A percentile compares a stretch with the other conserved stretches of the same genome.
Evolutionary conservation across 148 eudicot genomes (phyloP).

Genomic region (Selenicereus undatus): DNA sequence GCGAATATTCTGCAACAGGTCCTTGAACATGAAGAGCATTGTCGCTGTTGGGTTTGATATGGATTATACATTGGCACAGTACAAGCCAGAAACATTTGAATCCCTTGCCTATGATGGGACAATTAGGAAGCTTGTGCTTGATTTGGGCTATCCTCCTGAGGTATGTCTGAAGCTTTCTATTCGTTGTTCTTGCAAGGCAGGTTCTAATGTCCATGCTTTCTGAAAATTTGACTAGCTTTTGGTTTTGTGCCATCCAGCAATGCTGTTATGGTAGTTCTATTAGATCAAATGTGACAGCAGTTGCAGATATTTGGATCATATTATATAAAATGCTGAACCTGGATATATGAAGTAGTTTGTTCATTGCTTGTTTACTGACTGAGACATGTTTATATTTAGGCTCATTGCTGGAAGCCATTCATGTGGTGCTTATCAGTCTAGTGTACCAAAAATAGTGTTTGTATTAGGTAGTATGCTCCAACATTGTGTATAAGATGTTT

Average conservation of each 20-base stretch:
- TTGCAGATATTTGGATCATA: not conserved
- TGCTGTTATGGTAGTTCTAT: not conserved
- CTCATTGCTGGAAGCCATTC: not conserved
- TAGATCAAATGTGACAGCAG: no score
- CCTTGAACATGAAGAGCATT: conserved; percentile 85
- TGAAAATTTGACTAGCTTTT: not conserved
- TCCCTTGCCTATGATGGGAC: conserved; percentile 95
- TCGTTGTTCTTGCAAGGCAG: not conserved
- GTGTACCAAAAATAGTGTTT: not conserved
- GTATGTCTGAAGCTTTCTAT: conserved; percentile 35
- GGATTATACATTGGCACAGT: conserved; percentile 98
- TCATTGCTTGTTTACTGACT: not conserved
- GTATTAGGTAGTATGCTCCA: no score
- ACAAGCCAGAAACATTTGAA: conserved; percentile 88
- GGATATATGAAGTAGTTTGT: not conserved
- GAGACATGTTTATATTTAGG: not conserved
- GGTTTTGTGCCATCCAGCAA: not conserved
- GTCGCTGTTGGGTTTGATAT: conserved; percentile 97
- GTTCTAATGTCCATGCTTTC: conserved; percentile 4
- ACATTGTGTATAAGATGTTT: no score
- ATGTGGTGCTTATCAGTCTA: not conserved
- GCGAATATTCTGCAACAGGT: conserved; percentile 89
- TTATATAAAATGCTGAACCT: not conserved
- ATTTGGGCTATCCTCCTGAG: conserved; percentile 85
- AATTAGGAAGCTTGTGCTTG: conserved; percentile 79